Evolutionary conservation across 805 yeast genomes (phyloP), one percentile per base, ranked within the genome.

Genomic region (Sugiyamaella marilandica): DNA sequence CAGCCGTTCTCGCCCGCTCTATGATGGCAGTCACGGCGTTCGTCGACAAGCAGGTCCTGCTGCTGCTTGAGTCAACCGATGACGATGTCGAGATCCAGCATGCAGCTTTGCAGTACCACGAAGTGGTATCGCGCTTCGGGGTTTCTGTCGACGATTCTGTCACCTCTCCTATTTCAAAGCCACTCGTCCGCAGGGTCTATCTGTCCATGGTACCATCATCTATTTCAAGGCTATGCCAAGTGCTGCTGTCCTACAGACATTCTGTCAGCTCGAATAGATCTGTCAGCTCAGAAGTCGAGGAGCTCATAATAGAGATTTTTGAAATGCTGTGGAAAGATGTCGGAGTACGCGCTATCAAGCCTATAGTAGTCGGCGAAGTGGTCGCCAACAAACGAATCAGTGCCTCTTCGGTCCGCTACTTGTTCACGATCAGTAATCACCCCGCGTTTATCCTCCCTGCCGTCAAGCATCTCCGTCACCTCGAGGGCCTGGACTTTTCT

Each of bases 41-140:
- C 50, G 51, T 54, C 7, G 50, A 51, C 26, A 46, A 49, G 14
- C 35, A 44, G 44, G 59, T 55, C 5, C 41, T 54, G 16, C 29
- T 29, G 11, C 24, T 39, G n/a, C 36, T 56, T 21, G 54, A 51
- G 29, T 16, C 32, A 10, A 19, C 43, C 11, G 33, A 34, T 29
- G 49, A 54, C 34, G 47, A 51, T 29, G 34, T 41, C 16, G 19
- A 14, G 4, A 31, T 47, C 31, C 57, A 54, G 41, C 45, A 47
- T 18, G 44, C 37, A 2, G 19, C 51, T 19, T 18, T 55, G 37
- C 31, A n/a, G 10, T 52, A 49, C 21, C 51, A 52, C 36, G 55
- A 52, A 26, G 33, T 41, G 8, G 8, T 48, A 13, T 10, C 44
- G 26, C 24, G 44, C 13, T 11, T 18, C 24, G 26, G 8, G 11